phyloP scores from a whole-genome alignment of 306 rosid genomes.

The Sicyos edulis region DNA sequence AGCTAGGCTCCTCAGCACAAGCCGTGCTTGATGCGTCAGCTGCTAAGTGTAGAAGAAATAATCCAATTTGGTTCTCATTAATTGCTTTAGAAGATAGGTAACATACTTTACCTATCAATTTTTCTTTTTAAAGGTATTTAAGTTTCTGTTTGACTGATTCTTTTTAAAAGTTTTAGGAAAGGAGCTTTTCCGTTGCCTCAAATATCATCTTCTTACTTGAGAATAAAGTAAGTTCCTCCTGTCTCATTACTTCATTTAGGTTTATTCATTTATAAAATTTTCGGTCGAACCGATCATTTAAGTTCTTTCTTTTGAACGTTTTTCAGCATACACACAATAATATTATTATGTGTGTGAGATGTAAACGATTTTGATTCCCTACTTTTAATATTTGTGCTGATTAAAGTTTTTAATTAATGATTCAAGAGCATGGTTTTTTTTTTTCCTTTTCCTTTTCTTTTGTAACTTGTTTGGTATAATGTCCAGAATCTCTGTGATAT shows the following conservation, averaged over 20 bases:
- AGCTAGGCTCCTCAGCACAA: conserved; percentile 50
- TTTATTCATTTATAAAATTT: neutral
- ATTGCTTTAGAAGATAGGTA: conserved; percentile 88
- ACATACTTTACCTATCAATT: conserved; percentile 12
- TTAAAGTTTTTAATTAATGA: neutral
- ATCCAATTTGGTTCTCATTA: conserved; percentile 91
- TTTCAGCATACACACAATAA: too few relatives aligned
- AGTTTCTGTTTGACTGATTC: conserved; percentile 28
- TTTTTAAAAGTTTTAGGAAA: conserved; percentile 52
- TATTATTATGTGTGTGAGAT: too few relatives aligned
- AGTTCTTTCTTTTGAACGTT: too few relatives aligned
- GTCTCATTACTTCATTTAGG: conserved; percentile 25
- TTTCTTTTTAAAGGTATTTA: neutral
- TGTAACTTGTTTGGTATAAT: neutral
- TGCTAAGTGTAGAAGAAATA: conserved; percentile 39
- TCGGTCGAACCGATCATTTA: too few relatives aligned
- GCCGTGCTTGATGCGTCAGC: conserved; percentile 47
- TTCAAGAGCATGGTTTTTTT: neutral
- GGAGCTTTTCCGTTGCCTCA: conserved; percentile 84
- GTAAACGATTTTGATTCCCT: too few relatives aligned
- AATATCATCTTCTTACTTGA: conserved; percentile 70
- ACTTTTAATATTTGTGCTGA: too few relatives aligned
- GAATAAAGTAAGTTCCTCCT: conserved; percentile 63
- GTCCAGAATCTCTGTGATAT: neutral
- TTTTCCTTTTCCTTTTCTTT: neutral